Evolutionary conservation across 805 yeast genomes (phyloP).

Genomic region (Wickerhamiella brachini): DNA sequence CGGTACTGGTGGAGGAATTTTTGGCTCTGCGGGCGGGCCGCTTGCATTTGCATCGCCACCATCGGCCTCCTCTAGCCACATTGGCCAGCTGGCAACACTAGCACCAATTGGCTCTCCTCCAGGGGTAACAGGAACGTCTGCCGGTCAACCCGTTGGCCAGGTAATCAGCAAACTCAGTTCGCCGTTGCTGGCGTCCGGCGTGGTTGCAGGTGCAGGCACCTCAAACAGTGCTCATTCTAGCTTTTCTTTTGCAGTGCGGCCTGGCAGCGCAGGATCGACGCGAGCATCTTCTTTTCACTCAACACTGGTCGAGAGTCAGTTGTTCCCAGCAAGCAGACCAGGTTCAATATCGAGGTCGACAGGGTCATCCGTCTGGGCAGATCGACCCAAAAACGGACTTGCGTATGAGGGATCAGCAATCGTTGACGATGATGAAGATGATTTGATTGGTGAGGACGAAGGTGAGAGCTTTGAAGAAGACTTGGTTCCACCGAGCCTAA

Average conservation of each 20-base stretch:
- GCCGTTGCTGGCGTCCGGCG: not conserved
- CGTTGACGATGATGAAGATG: conserved; percentile 30
- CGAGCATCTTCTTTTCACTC: conserved; percentile 3
- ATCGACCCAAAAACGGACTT: conserved; percentile 7
- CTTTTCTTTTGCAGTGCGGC: not conserved
- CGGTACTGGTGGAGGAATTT: not conserved
- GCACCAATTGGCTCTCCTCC: not conserved
- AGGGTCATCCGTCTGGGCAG: conserved; percentile 12
- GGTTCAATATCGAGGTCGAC: conserved; percentile 5
- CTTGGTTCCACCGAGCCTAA: conserved; percentile 65
- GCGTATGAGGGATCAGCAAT: conserved; percentile 24
- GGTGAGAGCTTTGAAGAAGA: conserved; percentile 48
- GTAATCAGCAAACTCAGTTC: not conserved
- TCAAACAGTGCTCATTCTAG: not conserved
- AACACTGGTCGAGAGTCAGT: conserved; percentile 3
- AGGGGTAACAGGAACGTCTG: not conserved
- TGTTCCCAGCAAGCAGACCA: not conserved
- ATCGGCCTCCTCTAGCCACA: not conserved
- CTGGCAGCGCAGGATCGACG: not conserved
- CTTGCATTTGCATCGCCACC: not conserved
- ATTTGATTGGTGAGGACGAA: conserved; percentile 25
- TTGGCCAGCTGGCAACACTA: not conserved
- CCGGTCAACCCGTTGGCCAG: not conserved
- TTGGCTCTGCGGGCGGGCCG: not conserved
- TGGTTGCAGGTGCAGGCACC: not conserved